Base-by-base conservation (phyloP, 129 eudicot genomes). In the Artemisia tridentata region DNA sequence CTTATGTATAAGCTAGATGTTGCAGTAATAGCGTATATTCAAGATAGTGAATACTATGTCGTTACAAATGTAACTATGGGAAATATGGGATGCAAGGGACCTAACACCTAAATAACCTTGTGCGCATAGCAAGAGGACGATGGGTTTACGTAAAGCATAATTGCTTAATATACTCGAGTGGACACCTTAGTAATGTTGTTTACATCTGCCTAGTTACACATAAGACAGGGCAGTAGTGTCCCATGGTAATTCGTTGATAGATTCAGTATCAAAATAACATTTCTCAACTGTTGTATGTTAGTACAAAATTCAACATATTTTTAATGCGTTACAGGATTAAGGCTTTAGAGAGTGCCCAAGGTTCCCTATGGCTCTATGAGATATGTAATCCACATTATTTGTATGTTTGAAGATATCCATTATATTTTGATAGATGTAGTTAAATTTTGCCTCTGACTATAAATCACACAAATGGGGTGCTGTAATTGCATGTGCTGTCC, bases 211-310 rank as follows among this genome's bases (percentile, higher is more conserved):
- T 51, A 49, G 62, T 34, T 55, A 55, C 27, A 55, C 29, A 55
- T 0, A 19, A 9, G 12, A 63, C 38, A 50, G 53, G 63, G 21
- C 34, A 27, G 13, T 72, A 50, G 45, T 60, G 7, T 65, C 48
- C 54, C 76, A 72, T 70, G 58, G 76, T 47, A 47, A 72, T n/a
- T 41, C 27, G 27, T 25, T 49, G 61, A 27, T 29, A 11, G 69
- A 6, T 72, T 72, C 48, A 6, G 18, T 54, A 49, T 49, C 17
- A 31, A 18, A 65, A 23, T 52, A 31, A 63, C 41, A 63, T 23
- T 23, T 20, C 27, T 48, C 55, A 50, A 67, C 59, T 23, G 11
- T 67, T 17, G 17, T 23, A 11, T 49, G 15, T 17, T 20, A 64
- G 21, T 53, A 54, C 38, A 52, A 20, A 13, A 41, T 55, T 38